These are phyloP conservation scores for Xylaria sp. DNA, from an alignment of 2,329 filamentous ascomycete genomes.

Conservation along the genomic window DNA sequence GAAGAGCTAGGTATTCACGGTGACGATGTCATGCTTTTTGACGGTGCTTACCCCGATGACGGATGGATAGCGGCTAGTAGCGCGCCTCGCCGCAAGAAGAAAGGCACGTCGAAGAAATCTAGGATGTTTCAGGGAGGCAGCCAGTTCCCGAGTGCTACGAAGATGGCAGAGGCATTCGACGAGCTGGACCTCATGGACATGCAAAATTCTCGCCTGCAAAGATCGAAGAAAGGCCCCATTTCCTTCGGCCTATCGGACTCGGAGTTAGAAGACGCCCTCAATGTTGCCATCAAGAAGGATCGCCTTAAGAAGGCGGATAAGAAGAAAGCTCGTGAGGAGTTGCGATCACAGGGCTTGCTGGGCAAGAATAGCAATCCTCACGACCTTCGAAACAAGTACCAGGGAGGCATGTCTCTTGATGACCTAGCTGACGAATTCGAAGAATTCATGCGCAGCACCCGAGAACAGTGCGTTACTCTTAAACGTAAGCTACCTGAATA, in stretches of 20 bases:
- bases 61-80: conserved; percentile 45
- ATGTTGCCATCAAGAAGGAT: conserved; percentile 72
- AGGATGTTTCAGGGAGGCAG: conserved; percentile 46
- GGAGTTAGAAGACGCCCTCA: conserved; percentile 70
- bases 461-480: conserved; percentile 65
- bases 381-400: conserved; percentile 76
- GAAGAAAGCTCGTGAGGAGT: conserved; percentile 75
- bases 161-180: conserved; percentile 63
- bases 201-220: conserved; percentile 72
- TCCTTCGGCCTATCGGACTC: conserved; percentile 70
- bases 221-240: conserved; percentile 71
- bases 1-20: conserved; percentile 70
- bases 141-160: conserved; percentile 54
- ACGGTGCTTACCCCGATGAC: conserved; percentile 56
- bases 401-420: conserved; percentile 74
- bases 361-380: conserved; percentile 66
- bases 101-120: conserved; percentile 42
- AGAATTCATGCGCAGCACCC: conserved; percentile 72
- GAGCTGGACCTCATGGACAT: conserved; percentile 90
- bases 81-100: conserved; percentile 45
- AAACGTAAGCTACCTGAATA: conserved; percentile 2
- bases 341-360: conserved; percentile 73
- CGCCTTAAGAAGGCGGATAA: conserved; percentile 75
- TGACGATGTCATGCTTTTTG: conserved; percentile 67
- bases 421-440: conserved; percentile 79